These are phyloP conservation scores for Tuber umbilicatum DNA, from an alignment of 495 filamentous ascomycete genomes.

Conservation along the genomic window DNA sequence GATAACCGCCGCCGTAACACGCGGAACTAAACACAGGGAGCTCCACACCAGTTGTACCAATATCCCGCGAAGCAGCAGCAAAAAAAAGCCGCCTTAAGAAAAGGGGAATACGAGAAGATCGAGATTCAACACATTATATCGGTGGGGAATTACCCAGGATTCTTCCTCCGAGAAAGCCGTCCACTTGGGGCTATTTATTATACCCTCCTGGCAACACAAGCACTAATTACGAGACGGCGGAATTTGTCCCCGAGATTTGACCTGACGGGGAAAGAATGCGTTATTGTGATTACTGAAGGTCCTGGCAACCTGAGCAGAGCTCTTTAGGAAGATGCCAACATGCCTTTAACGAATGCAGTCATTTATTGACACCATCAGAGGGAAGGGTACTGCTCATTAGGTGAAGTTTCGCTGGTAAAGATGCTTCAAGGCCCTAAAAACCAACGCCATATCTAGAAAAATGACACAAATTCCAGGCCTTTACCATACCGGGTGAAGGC, in stretches of 20 bases:
- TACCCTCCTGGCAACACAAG: not conserved
- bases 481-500: not conserved
- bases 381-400: not conserved
- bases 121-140: not conserved
- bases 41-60: not conserved
- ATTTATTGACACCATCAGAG: not conserved
- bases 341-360: not conserved
- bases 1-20: no score
- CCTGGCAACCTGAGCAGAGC: no score
- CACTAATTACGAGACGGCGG: not conserved
- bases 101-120: not conserved
- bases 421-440: not conserved
- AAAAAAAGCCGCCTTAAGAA: not conserved
- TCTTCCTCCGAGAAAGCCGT: not conserved
- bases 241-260: not conserved
- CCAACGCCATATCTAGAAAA: not conserved
- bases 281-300: not conserved
- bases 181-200: not conserved
- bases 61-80: not conserved
- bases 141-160: not conserved
- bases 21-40: not conserved
- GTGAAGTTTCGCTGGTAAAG: not conserved
- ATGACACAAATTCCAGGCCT: not conserved
- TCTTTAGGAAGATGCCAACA: not conserved
- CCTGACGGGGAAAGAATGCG: not conserved